Evolutionary conservation across 352 stramenopile genomes (phyloP).

Genomic region (Phytophthora fragariae): DNA sequence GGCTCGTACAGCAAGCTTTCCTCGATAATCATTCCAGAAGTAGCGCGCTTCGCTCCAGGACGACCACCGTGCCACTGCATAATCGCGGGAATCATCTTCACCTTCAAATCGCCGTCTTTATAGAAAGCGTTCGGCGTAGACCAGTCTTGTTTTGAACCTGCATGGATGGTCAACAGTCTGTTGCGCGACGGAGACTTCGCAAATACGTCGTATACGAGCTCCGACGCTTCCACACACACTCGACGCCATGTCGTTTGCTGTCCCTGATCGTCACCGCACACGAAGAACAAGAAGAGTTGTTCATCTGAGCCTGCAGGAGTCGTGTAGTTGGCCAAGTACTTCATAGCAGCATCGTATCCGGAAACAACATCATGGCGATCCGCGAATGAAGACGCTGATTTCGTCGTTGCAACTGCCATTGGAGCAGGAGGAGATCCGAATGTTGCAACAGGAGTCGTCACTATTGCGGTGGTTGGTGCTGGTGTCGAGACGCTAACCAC

Average conservation of each 20-base stretch:
- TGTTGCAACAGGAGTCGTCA: not conserved
- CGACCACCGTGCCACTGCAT: constrained; percentile 67
- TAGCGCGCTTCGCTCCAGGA: constrained; percentile 54
- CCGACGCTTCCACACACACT: constrained; percentile 54
- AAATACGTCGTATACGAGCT: constrained; percentile 66
- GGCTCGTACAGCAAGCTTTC: constrained; percentile 63
- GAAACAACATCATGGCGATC: constrained; percentile 56
- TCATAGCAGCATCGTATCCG: constrained; percentile 59
- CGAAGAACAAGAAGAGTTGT: constrained; percentile 76
- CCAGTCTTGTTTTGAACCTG: constrained; percentile 67
- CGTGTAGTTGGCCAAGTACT: constrained; percentile 59
- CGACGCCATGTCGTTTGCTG: constrained; percentile 52
- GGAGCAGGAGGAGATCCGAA: constrained; percentile 3
- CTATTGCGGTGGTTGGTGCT: not conserved
- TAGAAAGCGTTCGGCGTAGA: constrained; percentile 62
- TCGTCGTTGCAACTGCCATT: not conserved
- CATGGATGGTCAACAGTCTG: constrained; percentile 63
- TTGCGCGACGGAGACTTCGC: constrained; percentile 55
- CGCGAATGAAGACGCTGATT: constrained; percentile 26
- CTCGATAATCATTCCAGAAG: constrained; percentile 66
- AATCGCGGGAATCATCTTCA: constrained; percentile 71
- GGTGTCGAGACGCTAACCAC: constrained; percentile 14
- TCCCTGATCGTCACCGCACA: constrained; percentile 64
- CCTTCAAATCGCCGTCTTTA: constrained; percentile 65
- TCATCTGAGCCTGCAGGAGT: constrained; percentile 39